Evolutionary conservation across 2,329 filamentous ascomycete genomes (phyloP), one percentile per base, ranked within the genome.

Genomic region (Mycosphaerella sp.): DNA sequence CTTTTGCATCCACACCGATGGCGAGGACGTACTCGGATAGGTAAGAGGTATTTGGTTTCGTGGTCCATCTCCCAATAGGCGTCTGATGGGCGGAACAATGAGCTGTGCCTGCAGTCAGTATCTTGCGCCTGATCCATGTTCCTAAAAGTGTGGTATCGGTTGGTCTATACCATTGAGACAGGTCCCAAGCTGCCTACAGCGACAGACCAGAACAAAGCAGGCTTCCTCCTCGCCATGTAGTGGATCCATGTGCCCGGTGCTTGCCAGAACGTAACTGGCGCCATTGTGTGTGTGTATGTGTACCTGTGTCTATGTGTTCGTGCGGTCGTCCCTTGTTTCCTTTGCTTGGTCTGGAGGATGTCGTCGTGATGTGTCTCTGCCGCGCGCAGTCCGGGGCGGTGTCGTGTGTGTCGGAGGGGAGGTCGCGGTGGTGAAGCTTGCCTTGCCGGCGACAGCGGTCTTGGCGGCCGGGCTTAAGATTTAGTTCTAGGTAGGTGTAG

Each of bases 201-300:
- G 65, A 88, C 75, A 63, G 87, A 89, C 80, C 83, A 97, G 79
- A 96, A 95, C 75, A 89, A 86, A 53, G 89, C 89, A 45, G 93
- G 93, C 70, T 86, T 87, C 72, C 93, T 85, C 73, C 89, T 85
- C 44, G 87, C 79, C 47, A 89, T 84, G 89, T 90, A 97, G 72
- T 85, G 85, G 65, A 87, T 73, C 82, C 95, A 97, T 64, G 83
- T 83, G 69, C 94, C 66, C 59, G 93, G 93, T 53, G 80, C 79
- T 60, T 82, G 79, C 82, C 86, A 96, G 85, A 98, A 96, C 65
- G 78, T 77, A 63, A 89, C 85, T 49, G 79, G 77, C 57, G 80
- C 78, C 85, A 89, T 89, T 58, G 59, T 74, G 68, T 74, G 67
- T 67, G 56, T 13, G 14, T 28, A 6, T 21, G 21, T 21, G 21